Evolutionary conservation across 2,329 filamentous ascomycete genomes (phyloP).

Genomic region (Talaromyces sp.): DNA sequence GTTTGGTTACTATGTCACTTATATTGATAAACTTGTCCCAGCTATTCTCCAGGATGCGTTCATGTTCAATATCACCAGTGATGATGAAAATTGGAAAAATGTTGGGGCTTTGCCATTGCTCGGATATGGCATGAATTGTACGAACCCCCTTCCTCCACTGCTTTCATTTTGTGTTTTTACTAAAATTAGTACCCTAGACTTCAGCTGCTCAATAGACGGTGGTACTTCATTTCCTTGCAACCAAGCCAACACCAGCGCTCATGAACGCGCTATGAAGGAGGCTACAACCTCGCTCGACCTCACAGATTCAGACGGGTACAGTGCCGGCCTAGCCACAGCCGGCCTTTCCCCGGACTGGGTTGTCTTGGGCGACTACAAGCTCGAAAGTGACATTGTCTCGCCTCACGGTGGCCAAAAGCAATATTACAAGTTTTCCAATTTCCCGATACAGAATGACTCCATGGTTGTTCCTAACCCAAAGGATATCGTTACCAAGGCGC

Average conservation of each 20-base stretch:
- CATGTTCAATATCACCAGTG: not conserved
- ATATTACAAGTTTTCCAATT: not conserved
- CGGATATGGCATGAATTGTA: not conserved
- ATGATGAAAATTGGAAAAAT: not conserved
- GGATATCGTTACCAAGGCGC: not conserved
- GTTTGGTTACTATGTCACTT: not conserved
- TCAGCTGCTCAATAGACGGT: not conserved
- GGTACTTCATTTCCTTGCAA: not conserved
- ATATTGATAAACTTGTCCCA: not conserved
- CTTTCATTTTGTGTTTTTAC: not conserved
- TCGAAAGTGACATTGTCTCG: not conserved
- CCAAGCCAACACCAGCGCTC: not conserved
- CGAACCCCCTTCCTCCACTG: not conserved
- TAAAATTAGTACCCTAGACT: not conserved
- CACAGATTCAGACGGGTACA: not conserved
- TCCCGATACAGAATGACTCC: not conserved
- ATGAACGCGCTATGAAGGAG: not conserved
- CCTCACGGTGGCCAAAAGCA: not conserved
- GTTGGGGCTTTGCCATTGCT: not conserved
- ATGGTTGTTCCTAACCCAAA: slow-evolving; percentile 1
- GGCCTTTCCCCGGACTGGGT: not conserved
- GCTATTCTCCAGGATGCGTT: not conserved
- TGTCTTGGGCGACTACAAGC: not conserved
- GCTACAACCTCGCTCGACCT: not conserved
- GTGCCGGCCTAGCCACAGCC: not conserved